phyloP scores from a whole-genome alignment of 805 yeast genomes.

The Candida pseudoglaebosa region DNA sequence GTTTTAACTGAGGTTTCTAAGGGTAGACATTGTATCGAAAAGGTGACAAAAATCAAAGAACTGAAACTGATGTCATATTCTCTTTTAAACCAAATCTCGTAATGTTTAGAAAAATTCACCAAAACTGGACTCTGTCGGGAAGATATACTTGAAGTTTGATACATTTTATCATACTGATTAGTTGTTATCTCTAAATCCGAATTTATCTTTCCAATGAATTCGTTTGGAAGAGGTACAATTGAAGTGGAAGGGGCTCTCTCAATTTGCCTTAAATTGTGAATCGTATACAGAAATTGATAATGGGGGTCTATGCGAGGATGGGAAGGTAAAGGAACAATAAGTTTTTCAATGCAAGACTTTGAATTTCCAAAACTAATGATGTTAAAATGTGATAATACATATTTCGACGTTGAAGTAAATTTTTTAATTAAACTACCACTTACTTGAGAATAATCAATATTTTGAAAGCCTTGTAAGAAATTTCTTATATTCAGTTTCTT shows the following conservation, averaged over 20 bases:
- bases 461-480: constrained; percentile 40
- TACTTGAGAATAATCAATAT: constrained; percentile 18
- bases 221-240: constrained; percentile 27
- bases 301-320: constrained; percentile 25
- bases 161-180: constrained; percentile 19
- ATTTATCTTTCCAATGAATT: constrained; percentile 33
- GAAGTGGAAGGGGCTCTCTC: constrained; percentile 1
- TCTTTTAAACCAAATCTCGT: constrained; percentile 51
- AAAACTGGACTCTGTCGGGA: constrained; percentile 31
- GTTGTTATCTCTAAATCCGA: constrained; percentile 20
- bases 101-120: constrained; percentile 24
- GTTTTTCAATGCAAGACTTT: neutral
- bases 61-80: constrained; percentile 22
- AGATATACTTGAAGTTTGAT: constrained; percentile 24
- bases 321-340: constrained; percentile 2
- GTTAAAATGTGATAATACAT: neutral
- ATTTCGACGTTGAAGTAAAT: neutral
- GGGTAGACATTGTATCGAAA: constrained; percentile 38
- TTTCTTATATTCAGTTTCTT: constrained; percentile 27
- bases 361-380: neutral
- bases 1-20: constrained; percentile 30
- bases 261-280: constrained; percentile 7
- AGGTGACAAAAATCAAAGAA: constrained; percentile 38
- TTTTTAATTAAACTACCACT: neutral
- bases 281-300: constrained; percentile 43